Percentiles rank a stretch among this genome's conserved stretches.
phyloP scores from a whole-genome alignment of 805 yeast species.

The Ogataea ramenticola region DNA sequence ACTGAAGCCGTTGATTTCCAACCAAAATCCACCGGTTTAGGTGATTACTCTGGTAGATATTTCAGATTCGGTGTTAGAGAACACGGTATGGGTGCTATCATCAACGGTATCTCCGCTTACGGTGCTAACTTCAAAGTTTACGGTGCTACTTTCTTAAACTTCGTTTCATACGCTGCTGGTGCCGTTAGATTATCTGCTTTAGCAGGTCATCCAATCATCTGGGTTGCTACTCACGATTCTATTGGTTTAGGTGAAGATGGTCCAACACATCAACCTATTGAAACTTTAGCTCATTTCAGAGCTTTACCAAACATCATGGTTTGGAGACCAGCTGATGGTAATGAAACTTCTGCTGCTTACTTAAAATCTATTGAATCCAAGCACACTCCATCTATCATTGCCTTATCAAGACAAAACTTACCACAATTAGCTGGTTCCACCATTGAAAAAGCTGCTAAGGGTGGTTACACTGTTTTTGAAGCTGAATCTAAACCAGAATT shows the following conservation, averaged over 20 bases:
- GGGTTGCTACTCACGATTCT: conserved; percentile 89
- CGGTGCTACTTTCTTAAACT: conserved; percentile 98
- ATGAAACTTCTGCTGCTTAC: conserved; percentile 82
- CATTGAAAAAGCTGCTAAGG: conserved; percentile 85
- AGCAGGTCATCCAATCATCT: conserved; percentile 74
- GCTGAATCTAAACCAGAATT: conserved; percentile 53
- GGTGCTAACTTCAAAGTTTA: conserved; percentile 81
- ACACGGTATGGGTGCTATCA: conserved; percentile 98
- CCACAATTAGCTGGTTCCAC: conserved; percentile 93
- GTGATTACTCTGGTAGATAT: conserved; percentile 88
- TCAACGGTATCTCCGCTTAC: conserved; percentile 94
- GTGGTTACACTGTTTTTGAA: conserved; percentile 78
- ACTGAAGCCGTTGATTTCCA: conserved; percentile 84
- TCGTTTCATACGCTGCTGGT: conserved; percentile 77
- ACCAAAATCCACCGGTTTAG: conserved; percentile 71
- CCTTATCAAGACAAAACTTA: conserved; percentile 78
- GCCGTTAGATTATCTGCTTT: conserved; percentile 81
- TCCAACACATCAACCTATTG: conserved; percentile 91
- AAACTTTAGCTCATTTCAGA: conserved; percentile 80
- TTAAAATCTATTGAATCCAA: conserved; percentile 52
- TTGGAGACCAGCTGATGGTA: conserved; percentile 94
- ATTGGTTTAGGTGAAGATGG: conserved; percentile 92
- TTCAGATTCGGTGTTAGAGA: conserved; percentile 98
- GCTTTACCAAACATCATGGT: conserved; percentile 76
- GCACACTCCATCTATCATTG: conserved; percentile 66